phyloP scores from a whole-genome alignment of 2,329 filamentous ascomycete species.

The Paecilomyces formosus region DNA sequence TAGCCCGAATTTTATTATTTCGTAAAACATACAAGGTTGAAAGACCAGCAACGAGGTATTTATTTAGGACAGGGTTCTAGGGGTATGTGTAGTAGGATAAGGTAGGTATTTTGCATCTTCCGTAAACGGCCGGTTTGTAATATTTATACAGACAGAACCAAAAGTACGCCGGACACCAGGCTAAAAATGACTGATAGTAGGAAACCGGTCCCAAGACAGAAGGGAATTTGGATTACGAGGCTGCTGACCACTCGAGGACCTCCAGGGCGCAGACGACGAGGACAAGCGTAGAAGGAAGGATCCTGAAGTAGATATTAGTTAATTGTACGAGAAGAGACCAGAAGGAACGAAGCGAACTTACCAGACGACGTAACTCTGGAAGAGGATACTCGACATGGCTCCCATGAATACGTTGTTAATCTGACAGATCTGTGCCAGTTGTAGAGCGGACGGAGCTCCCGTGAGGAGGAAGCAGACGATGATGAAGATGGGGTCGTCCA shows the following conservation, averaged over 20 bases:
- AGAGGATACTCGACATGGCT: conserved; percentile 85
- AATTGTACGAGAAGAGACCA: background rate
- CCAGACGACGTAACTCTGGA: conserved; percentile 97
- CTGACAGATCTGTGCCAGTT: conserved; percentile 96
- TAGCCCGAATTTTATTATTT: background rate
- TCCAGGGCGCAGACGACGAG: conserved; percentile 89
- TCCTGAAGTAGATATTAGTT: conserved; percentile 47
- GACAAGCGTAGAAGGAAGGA: conserved; percentile 83
- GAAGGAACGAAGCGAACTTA: conserved; percentile 37
- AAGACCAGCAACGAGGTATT: background rate
- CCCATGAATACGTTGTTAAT: conserved; percentile 94
- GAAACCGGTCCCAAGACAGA: background rate
- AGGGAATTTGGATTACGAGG: background rate
- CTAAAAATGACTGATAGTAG: background rate
- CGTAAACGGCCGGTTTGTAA: background rate
- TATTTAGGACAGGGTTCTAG: background rate
- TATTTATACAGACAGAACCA: background rate
- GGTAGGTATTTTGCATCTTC: background rate
- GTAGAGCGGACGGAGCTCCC: conserved; percentile 85
- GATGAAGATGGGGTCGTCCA: conserved; percentile 96
- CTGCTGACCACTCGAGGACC: conserved; percentile 76
- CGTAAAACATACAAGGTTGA: background rate
- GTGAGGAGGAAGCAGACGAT: conserved; percentile 96
- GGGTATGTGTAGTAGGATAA: conserved; percentile 7
- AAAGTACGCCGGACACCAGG: background rate